Percentiles rank a stretch among this genome's conserved stretches.
These are phyloP conservation scores for Strigomonas culicis DNA, from an alignment of 208 protist species.

Conservation along the genomic window DNA sequence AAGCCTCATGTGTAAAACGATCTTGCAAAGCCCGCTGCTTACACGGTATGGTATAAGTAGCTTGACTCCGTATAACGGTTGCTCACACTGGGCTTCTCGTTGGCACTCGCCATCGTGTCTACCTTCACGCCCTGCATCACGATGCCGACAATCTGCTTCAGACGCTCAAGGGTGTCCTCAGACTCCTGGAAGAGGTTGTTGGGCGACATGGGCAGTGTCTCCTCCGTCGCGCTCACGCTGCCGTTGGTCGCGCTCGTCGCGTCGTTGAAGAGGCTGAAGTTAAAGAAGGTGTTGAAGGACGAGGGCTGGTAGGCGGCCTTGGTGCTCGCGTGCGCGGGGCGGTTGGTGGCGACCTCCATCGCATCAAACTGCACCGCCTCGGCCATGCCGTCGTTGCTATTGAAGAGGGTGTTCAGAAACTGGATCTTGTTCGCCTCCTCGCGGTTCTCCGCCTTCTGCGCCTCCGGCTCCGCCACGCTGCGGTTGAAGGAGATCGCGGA, in stretches of 20 bases:
- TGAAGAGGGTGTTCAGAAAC: constrained; percentile 33
- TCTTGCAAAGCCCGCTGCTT: no score
- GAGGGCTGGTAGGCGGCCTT: constrained; percentile 11
- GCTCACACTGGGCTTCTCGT: not conserved
- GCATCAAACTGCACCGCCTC: constrained; percentile 29
- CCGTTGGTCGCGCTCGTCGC: constrained; percentile 23
- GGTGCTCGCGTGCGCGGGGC: constrained; percentile 4
- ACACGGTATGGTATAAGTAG: no score
- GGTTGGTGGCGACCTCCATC: constrained; percentile 27
- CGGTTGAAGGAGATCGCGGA: constrained; percentile 17
- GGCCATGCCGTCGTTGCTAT: constrained; percentile 9
- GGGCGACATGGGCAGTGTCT: not conserved
- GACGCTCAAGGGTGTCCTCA: constrained; percentile 30
- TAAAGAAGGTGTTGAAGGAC: constrained; percentile 30
- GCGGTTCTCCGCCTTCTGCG: constrained; percentile 17
- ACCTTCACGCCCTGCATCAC: constrained; percentile 36
- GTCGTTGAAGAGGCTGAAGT: constrained; percentile 31
- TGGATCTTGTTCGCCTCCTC: constrained; percentile 26
- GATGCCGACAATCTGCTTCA: constrained; percentile 30
- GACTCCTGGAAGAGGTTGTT: constrained; percentile 1
- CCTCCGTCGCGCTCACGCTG: not conserved
- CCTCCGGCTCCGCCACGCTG: constrained; percentile 20
- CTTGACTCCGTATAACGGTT: not conserved
- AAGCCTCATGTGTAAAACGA: no score
- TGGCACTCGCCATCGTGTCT: not conserved